Evolutionary conservation across 1,284 basidiomycete genomes (phyloP).

Genomic region (Lignosus rhinocerotis): DNA sequence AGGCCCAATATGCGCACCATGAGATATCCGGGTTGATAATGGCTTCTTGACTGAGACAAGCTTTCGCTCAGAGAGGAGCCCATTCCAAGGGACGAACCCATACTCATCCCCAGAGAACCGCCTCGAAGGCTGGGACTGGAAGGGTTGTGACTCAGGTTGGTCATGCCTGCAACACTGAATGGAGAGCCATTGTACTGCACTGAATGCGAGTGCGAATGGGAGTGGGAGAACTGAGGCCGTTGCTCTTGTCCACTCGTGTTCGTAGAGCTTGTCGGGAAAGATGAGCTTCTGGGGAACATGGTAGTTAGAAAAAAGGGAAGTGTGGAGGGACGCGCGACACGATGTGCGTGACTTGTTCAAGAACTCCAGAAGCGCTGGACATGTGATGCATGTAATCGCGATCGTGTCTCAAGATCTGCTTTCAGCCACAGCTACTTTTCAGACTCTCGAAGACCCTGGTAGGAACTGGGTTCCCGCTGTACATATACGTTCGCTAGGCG

Average conservation of each 20-base stretch:
- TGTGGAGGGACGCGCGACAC: neutral
- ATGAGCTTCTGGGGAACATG: constrained; percentile 27
- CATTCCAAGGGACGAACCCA: constrained; percentile 27
- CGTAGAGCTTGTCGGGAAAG: constrained; percentile 20
- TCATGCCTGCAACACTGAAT: constrained; percentile 34
- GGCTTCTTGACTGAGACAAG: constrained; percentile 65
- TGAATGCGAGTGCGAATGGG: constrained; percentile 32
- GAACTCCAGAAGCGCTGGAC: constrained; percentile 4
- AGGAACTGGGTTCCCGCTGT: constrained; percentile 2
- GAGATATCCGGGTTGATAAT: constrained; percentile 76
- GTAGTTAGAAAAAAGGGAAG: neutral
- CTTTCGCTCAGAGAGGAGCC: constrained; percentile 42
- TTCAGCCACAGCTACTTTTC: constrained; percentile 15
- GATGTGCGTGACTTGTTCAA: constrained; percentile 8
- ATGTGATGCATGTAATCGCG: constrained; percentile 23
- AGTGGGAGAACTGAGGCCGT: constrained; percentile 28
- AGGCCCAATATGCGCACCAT: constrained; percentile 40
- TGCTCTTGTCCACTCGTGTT: constrained; percentile 21
- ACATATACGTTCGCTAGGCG: constrained; percentile 1
- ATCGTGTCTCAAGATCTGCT: constrained; percentile 14
- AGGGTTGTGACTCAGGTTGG: constrained; percentile 19
- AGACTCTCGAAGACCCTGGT: constrained; percentile 16
- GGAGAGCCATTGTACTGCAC: constrained; percentile 27
- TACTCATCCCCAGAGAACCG: constrained; percentile 22
- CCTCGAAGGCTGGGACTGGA: constrained; percentile 30